These are phyloP conservation scores for Aschersonia sp. DNA, from an alignment of 2,329 filamentous ascomycete species.

Conservation along the genomic window DNA sequence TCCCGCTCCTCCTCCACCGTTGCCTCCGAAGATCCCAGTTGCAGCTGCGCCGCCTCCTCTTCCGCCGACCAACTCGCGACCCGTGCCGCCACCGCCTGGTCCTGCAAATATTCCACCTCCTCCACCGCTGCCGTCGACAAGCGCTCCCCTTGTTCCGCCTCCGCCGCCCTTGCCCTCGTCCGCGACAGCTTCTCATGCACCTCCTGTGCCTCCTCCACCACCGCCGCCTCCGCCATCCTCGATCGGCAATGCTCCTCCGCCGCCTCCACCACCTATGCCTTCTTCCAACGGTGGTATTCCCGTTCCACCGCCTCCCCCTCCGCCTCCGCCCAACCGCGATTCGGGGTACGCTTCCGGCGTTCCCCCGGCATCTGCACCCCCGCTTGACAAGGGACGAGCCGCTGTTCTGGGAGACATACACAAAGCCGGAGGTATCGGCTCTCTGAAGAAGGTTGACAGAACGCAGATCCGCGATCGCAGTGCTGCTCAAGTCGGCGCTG, in stretches of 20 bases:
- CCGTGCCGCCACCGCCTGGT: conserved; percentile 36
- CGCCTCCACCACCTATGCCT: conserved; percentile 21
- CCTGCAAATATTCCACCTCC: conserved; percentile 25
- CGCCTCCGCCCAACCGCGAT: conserved; percentile 42
- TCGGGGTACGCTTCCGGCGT: conserved; percentile 41
- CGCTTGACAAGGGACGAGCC: conserved; percentile 31
- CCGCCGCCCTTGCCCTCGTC: conserved; percentile 27
- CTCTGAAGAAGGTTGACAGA: conserved; percentile 63
- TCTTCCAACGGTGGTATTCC: conserved; percentile 14
- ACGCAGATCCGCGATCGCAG: conserved; percentile 59
- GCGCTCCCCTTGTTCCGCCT: conserved; percentile 17
- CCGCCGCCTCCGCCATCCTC: conserved; percentile 16
- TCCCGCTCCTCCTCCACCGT: conserved; percentile 24
- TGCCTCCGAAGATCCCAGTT: conserved; percentile 32
- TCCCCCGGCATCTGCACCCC: conserved; percentile 27
- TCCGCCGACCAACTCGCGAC: conserved; percentile 36
- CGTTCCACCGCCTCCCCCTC: conserved; percentile 23
- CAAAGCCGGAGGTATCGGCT: conserved; percentile 48
- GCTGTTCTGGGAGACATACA: conserved; percentile 61
- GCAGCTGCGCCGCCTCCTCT: conserved; percentile 30
- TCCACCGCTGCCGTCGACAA: conserved; percentile 26
- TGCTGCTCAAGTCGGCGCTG: conserved; percentile 40
- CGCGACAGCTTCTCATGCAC: conserved; percentile 14
- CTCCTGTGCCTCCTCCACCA: conserved; percentile 23
- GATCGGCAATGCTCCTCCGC: conserved; percentile 19